Conservation (phyloP, 495 filamentous ascomycete species). For the Elasticomyces elasticus region DNA sequence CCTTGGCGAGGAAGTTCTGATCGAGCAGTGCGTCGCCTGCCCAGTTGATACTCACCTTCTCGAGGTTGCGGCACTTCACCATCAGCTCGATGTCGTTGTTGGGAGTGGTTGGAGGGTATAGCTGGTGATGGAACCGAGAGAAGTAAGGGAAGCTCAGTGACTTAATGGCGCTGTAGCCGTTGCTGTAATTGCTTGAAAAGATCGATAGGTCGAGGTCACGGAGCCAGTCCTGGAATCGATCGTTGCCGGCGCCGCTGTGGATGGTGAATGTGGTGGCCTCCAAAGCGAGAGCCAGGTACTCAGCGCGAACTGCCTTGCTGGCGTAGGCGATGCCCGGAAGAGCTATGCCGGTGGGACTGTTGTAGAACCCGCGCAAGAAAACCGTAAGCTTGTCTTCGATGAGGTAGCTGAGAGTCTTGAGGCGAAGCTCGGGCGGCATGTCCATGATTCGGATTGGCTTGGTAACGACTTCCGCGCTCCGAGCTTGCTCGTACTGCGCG, state of each 20-base stretch:
- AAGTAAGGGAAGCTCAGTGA: conserved; percentile 2
- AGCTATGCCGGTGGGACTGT: not conserved
- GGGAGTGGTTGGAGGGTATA: not conserved
- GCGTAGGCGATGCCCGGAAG: not conserved
- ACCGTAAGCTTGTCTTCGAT: not conserved
- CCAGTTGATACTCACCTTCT: not conserved
- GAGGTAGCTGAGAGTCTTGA: not conserved
- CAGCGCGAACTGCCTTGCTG: not conserved
- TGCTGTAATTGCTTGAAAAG: not conserved
- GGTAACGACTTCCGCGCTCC: not conserved
- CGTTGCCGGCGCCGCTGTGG: not conserved
- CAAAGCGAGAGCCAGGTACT: not conserved
- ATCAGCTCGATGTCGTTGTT: conserved; percentile 3
- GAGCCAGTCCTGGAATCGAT: conserved; percentile 2
- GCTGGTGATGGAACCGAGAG: not conserved
- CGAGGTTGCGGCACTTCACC: conserved; percentile 2
- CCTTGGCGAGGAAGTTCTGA: not conserved
- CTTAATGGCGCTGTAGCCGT: conserved; percentile 5
- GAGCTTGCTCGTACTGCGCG: not conserved
- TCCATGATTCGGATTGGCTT: not conserved
- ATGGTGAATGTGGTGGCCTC: conserved; percentile 2
- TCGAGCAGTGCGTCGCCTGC: not conserved
- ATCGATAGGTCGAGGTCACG: not conserved
- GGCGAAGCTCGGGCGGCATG: conserved; percentile 2
- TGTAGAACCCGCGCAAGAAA: not conserved